Percentiles rank a stretch among this genome's conserved stretches.
phyloP scores from a whole-genome alignment of 108 stramenopile species.

The Mediolabrus comicus region DNA sequence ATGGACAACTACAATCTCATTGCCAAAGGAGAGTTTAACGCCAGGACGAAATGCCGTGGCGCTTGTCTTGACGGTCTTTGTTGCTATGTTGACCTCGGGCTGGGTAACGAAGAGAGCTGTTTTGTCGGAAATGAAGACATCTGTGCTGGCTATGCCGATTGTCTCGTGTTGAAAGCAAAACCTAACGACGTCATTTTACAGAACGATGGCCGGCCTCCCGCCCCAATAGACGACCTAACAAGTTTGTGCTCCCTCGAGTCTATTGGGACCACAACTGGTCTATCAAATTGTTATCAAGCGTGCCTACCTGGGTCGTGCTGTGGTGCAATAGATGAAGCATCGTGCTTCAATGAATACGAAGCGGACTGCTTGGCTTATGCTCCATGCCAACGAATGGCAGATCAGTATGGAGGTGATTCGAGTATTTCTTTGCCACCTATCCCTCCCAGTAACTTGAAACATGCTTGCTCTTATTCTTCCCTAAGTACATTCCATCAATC shows the following conservation, averaged over 20 bases:
- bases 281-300: constrained; percentile 2
- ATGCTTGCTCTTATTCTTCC: constrained; percentile 2
- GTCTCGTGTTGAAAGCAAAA: not conserved
- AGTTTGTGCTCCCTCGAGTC: not conserved
- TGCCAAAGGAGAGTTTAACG: constrained; percentile 8
- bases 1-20: not conserved
- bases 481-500: not conserved
- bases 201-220: not conserved
- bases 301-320: constrained; percentile 13
- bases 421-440: constrained; percentile 3
- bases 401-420: constrained; percentile 2
- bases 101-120: not conserved
- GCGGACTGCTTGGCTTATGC: constrained; percentile 6
- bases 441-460: not conserved
- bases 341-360: constrained; percentile 13
- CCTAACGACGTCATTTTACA: not conserved
- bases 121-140: not conserved
- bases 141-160: constrained; percentile 1
- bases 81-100: constrained; percentile 1
- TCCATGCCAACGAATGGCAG: not conserved
- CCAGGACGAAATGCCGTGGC: not conserved
- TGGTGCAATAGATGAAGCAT: constrained; percentile 2
- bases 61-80: constrained; percentile 4
- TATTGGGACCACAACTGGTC: not conserved
- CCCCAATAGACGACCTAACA: not conserved